These are phyloP conservation scores for Botryotinia globosa DNA, from an alignment of 2,329 filamentous ascomycete species.

Conservation along the genomic window DNA sequence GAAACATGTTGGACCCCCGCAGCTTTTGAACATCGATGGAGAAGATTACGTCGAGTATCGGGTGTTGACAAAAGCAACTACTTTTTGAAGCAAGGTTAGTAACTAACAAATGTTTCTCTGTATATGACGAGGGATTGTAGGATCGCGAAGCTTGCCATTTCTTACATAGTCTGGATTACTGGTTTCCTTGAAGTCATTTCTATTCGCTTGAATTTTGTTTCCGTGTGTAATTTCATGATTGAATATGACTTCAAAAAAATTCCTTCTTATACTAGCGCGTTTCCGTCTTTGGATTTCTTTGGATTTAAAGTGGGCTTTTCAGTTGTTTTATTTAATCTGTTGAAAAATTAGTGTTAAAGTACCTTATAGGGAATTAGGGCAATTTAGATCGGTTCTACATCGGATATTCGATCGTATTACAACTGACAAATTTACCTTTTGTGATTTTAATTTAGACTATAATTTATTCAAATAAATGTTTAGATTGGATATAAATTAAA, in stretches of 20 bases:
- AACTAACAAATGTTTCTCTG: background rate
- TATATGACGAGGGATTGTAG: background rate
- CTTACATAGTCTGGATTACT: background rate
- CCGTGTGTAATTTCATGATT: background rate
- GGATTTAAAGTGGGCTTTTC: background rate
- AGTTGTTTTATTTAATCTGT: background rate
- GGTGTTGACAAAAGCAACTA: slow-evolving; percentile 61
- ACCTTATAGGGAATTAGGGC: too few relatives aligned
- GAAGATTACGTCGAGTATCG: slow-evolving; percentile 67
- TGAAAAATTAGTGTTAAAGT: background rate
- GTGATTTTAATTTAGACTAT: too few relatives aligned
- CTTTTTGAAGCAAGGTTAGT: slow-evolving; percentile 40
- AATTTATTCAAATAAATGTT: too few relatives aligned
- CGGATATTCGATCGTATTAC: too few relatives aligned
- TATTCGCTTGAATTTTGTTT: background rate
- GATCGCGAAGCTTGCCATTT: background rate
- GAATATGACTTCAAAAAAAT: background rate
- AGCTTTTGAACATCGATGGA: slow-evolving; percentile 62
- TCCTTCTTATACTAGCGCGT: background rate
- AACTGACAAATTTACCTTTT: too few relatives aligned
- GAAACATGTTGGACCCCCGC: slow-evolving; percentile 60
- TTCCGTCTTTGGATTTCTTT: background rate
- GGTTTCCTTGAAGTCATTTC: background rate
- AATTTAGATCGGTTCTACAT: too few relatives aligned
- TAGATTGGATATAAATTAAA: too few relatives aligned